These are phyloP conservation scores for Apophysomyces trapeziformis DNA, from an alignment of 371 early-diverging fungal genomes.

Conservation along the genomic window DNA sequence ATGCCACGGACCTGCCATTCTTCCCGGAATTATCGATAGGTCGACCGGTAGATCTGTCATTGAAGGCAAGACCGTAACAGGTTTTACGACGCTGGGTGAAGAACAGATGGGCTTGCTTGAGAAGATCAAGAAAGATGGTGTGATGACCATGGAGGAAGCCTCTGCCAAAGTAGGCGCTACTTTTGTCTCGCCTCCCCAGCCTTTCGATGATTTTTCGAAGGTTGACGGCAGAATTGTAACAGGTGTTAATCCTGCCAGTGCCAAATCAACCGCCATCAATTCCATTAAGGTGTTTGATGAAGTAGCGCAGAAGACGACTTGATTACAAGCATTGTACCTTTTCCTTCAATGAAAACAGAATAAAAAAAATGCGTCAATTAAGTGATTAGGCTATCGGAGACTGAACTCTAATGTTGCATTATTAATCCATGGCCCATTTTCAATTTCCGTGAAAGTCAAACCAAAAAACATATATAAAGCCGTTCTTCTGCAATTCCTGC, in stretches of 20 bases:
- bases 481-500: too few species aligned
- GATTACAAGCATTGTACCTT: not conserved
- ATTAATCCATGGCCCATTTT: too few species aligned
- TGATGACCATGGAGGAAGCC: constrained; percentile 46
- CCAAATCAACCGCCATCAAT: constrained; percentile 52
- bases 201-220: constrained; percentile 49
- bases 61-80: constrained; percentile 50
- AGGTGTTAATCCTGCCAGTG: constrained; percentile 59
- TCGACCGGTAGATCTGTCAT: constrained; percentile 48
- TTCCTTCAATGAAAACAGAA: not conserved
- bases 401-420: too few species aligned
- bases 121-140: constrained; percentile 36
- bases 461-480: not conserved
- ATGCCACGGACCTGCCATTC: constrained; percentile 60
- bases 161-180: constrained; percentile 38
- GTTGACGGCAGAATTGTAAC: constrained; percentile 54
- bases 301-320: not conserved
- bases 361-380: not conserved
- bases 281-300: constrained; percentile 46
- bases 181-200: constrained; percentile 43
- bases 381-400: too few species aligned
- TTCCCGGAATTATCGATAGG: constrained; percentile 46
- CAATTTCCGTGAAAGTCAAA: too few species aligned
- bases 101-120: constrained; percentile 35
- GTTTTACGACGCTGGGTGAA: constrained; percentile 55